Conservation (phyloP, 345 rosid species). For the Populus nigra region DNA sequence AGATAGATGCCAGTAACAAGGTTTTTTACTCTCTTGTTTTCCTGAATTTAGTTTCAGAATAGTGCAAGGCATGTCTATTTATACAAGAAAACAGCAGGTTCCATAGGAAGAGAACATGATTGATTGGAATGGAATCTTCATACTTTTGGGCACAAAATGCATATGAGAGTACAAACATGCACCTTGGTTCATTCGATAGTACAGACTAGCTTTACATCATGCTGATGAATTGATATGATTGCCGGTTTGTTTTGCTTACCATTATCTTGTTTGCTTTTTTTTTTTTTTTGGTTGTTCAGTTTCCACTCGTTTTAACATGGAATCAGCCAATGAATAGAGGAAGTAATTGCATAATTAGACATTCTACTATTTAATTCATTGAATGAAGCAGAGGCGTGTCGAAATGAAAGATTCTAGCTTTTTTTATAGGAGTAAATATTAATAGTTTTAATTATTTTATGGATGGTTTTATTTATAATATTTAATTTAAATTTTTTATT, state of each 20-base stretch:
- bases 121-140: not conserved
- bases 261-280: not conserved
- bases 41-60: not conserved
- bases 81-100: not conserved
- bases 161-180: not conserved
- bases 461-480: too few relatives aligned
- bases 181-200: not conserved
- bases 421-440: too few relatives aligned
- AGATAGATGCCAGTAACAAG: not conserved
- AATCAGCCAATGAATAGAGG: not conserved
- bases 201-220: constrained; percentile 2
- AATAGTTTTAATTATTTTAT: too few relatives aligned
- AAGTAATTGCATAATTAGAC: not conserved
- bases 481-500: too few relatives aligned
- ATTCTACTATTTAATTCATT: too few relatives aligned
- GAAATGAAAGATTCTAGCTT: too few relatives aligned
- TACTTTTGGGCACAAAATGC: not conserved
- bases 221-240: not conserved
- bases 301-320: not conserved
- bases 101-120: not conserved
- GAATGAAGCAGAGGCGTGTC: too few relatives aligned
- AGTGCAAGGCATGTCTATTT: not conserved
- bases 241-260: not conserved
- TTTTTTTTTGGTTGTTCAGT: too few relatives aligned
- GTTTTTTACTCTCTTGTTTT: not conserved